Conservation (phyloP, 2,329 filamentous ascomycete species). For the Metarhizium brunneum region DNA sequence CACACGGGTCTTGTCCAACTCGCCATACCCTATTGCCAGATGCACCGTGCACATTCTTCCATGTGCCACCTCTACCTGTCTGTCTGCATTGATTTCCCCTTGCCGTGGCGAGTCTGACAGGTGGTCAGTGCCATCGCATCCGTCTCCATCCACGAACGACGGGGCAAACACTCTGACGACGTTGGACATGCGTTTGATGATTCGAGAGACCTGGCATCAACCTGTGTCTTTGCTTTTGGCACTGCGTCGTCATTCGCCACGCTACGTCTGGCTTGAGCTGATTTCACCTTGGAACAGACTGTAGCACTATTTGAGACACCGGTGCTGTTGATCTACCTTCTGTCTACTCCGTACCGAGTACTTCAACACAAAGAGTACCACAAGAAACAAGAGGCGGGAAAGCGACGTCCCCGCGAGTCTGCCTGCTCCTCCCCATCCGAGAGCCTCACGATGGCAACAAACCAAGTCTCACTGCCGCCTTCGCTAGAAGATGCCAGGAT, state of each 20-base stretch:
- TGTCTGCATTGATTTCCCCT: neutral
- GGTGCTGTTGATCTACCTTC: neutral
- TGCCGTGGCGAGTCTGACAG: neutral
- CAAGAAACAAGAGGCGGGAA: neutral
- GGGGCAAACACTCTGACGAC: neutral
- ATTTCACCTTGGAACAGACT: too few species aligned
- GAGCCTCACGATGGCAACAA: neutral
- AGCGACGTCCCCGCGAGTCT: neutral
- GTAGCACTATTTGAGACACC: neutral
- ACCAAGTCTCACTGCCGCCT: slow-evolving; percentile 27
- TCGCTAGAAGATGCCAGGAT: slow-evolving; percentile 45
- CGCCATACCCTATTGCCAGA: neutral
- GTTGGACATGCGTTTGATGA: neutral
- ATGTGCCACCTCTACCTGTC: too few species aligned
- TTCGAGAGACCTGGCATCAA: neutral
- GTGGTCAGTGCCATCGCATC: neutral
- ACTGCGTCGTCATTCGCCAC: too few species aligned
- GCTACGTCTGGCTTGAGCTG: too few species aligned
- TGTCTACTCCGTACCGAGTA: neutral
- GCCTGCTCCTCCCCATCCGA: neutral
- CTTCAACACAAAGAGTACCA: neutral
- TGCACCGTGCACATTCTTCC: neutral
- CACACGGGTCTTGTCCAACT: too few species aligned
- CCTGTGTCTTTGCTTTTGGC: too few species aligned
- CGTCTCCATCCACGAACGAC: neutral